A percentile compares a stretch with the other conserved stretches of the same genome.
Evolutionary conservation across 257 asterid genomes (phyloP).

Genomic region (Solanum appendiculatum): DNA sequence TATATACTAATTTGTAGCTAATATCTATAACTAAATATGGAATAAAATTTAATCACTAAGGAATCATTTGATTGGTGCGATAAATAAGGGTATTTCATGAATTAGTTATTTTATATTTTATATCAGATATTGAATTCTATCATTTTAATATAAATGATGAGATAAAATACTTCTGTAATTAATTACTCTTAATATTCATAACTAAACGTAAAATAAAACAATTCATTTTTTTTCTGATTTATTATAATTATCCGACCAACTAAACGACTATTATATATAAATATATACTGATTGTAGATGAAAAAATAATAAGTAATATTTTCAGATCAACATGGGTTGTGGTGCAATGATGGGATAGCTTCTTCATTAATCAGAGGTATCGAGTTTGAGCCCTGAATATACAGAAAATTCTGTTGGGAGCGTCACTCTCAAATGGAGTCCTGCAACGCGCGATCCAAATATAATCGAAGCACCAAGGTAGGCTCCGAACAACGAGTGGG

Average conservation of each 20-base stretch:
- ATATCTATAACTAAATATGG: not conserved
- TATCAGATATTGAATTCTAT: no score
- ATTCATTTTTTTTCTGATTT: not conserved
- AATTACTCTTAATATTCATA: not conserved
- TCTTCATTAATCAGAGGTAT: no score
- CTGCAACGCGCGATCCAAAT: no score
- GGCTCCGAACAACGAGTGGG: no score
- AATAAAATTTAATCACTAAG: not conserved
- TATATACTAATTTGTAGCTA: not conserved
- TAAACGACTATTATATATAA: not conserved
- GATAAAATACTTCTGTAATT: not conserved
- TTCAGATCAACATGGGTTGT: no score
- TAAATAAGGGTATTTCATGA: not conserved
- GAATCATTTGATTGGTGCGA: not conserved
- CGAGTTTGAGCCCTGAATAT: no score
- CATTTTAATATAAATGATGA: not conserved
- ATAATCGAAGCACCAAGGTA: no score
- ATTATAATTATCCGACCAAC: not conserved
- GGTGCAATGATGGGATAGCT: no score
- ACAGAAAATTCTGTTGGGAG: no score
- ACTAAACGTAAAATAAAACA: not conserved
- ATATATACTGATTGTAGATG: no score
- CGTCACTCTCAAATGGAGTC: no score
- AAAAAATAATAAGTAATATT: not conserved
- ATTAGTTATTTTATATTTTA: not conserved